Evolutionary conservation across 2,329 filamentous ascomycete genomes (phyloP).

Genomic region (Clarireedia monteithiana): DNA sequence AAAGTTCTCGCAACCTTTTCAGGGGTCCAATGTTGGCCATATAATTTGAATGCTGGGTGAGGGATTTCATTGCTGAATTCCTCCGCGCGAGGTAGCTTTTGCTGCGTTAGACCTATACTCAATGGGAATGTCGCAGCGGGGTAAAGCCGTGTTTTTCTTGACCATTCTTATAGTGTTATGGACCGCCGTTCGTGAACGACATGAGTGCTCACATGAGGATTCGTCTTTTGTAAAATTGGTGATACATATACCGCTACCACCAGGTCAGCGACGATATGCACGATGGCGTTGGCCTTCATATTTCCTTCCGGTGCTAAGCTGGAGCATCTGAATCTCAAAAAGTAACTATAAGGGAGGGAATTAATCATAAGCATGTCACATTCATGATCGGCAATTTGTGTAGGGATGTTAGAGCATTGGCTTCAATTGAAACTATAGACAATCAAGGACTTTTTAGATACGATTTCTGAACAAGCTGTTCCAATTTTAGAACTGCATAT

Average conservation of each 20-base stretch:
- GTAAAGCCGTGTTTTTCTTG: slow-evolving; percentile 17
- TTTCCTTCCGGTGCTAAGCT: slow-evolving; percentile 18
- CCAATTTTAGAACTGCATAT: neutral
- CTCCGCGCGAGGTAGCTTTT: slow-evolving; percentile 39
- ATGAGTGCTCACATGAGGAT: slow-evolving; percentile 11
- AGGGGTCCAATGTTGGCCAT: slow-evolving; percentile 40
- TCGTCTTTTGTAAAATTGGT: slow-evolving; percentile 13
- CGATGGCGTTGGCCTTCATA: slow-evolving; percentile 17
- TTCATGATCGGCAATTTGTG: neutral
- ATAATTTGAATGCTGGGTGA: slow-evolving; percentile 37
- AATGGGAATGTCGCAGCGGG: slow-evolving; percentile 19
- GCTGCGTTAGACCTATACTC: slow-evolving; percentile 37
- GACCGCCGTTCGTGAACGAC: slow-evolving; percentile 24
- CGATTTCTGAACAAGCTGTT: neutral
- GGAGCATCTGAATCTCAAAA: slow-evolving; percentile 15
- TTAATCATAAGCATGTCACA: neutral
- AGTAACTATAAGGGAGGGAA: neutral
- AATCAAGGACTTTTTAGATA: neutral
- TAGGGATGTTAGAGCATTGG: neutral
- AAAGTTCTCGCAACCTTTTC: slow-evolving; percentile 38
- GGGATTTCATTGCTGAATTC: slow-evolving; percentile 37
- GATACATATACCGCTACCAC: slow-evolving; percentile 21
- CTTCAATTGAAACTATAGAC: neutral
- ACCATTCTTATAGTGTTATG: slow-evolving; percentile 16
- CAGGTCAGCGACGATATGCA: slow-evolving; percentile 23